Base-by-base conservation (phyloP, 2,329 filamentous ascomycete genomes). In the Pseudogymnoascus verrucosus region DNA sequence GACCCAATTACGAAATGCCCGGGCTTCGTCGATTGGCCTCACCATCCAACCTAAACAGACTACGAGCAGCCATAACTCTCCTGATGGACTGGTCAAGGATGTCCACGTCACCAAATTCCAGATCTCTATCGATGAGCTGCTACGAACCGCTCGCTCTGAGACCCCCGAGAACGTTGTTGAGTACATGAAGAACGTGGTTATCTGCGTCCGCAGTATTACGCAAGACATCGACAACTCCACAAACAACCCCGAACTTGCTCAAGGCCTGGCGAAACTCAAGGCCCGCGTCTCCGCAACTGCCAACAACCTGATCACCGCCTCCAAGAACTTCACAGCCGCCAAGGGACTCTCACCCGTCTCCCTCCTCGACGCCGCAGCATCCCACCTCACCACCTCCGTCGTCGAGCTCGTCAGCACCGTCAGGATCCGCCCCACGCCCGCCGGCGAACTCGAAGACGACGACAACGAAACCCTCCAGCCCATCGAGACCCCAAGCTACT, bases 41-140 rank as follows among this genome's bases (percentile, higher is more conserved):
- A 79, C 83, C 6, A 78, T 87, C 47, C 85, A 89, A 6, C 84
- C 83, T 60, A 84, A 83, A 67, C 76, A 87, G 42, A 84, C 84
- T 61, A 86, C 90, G 62, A 84, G 83, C 71, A 85, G 82, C 26
- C 88, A 95, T 68, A 82, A 84, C 21, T 83, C 89, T 39, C 84
- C 88, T 11, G 84, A 87, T 65, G 95, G 95, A 5, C 75, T 95
- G 21, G 86, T 99, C 69, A 93, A 90, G 76, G 95, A 97, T 75
- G 84, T 97, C 11, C 90, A 97, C 73, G 86, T 99, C 68, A 97
- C 93, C 61, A 93, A 91, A 72, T 98, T 96, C 78, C 95, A 99
- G 75, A 88, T 98, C 65, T 85, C 92, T 21, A 90, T 99, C 66
- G 93, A 99, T 72, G 93, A 98, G 71, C 82, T 98, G 40, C 81